phyloP scores from a whole-genome alignment of 2,329 filamentous ascomycete species.

The Colletotrichum agaves region DNA sequence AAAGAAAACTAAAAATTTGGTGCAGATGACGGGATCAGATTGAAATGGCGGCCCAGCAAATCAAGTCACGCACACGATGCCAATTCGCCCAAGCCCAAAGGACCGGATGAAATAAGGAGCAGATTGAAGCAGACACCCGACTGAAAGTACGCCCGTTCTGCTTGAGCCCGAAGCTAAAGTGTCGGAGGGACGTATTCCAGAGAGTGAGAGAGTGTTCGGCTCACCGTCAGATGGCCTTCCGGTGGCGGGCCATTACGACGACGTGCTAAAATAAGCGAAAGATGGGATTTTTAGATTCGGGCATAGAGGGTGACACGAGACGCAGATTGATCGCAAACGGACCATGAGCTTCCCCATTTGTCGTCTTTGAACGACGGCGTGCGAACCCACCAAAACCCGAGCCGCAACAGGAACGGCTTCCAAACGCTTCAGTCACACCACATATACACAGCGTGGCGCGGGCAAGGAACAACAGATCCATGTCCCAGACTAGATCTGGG shows the following conservation, averaged over 20 bases:
- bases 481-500: no score
- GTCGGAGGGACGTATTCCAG: constrained; percentile 19
- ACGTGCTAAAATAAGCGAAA: constrained; percentile 27
- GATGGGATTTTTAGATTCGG: constrained; percentile 25
- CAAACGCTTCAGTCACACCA: constrained; percentile 4
- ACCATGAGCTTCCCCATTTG: constrained; percentile 28
- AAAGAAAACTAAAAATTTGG: constrained; percentile 4
- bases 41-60: constrained; percentile 7
- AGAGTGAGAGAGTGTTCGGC: constrained; percentile 31
- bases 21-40: constrained; percentile 16
- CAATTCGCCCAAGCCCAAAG: not conserved
- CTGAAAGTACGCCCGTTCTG: constrained; percentile 26
- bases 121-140: constrained; percentile 29
- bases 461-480: not conserved
- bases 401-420: constrained; percentile 28
- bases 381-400: constrained; percentile 27
- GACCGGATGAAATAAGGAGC: constrained; percentile 31
- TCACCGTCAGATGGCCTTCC: constrained; percentile 37
- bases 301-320: constrained; percentile 24
- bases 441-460: not conserved
- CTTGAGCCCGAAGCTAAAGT: constrained; percentile 30
- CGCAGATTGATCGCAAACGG: constrained; percentile 3
- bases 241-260: constrained; percentile 37
- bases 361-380: constrained; percentile 5
- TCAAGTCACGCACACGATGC: constrained; percentile 7